Conservation (phyloP, 352 stramenopile genomes). For the Pythium phragmiticola region DNA sequence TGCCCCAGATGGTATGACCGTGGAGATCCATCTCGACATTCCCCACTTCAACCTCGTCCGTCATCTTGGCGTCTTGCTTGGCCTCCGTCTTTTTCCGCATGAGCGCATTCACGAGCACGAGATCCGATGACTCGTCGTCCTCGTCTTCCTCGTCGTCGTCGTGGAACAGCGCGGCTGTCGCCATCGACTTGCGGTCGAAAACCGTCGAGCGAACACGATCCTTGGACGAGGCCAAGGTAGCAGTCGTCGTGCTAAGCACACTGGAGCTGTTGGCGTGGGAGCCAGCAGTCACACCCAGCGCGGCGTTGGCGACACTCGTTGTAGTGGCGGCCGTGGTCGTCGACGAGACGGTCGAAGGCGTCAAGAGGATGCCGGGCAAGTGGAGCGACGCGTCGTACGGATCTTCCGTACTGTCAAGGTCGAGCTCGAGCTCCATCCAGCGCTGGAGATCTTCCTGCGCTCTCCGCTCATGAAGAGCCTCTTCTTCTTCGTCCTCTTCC, state of each 20-base stretch:
- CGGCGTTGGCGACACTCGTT: neutral
- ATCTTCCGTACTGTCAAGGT: constrained; percentile 25
- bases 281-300: constrained; percentile 6
- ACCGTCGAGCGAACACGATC: constrained; percentile 19
- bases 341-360: neutral
- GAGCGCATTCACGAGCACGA: constrained; percentile 23
- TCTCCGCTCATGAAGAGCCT: constrained; percentile 5
- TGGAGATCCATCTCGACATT: constrained; percentile 16
- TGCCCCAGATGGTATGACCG: constrained; percentile 69
- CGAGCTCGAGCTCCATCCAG: constrained; percentile 32
- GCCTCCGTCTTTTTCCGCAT: constrained; percentile 14
- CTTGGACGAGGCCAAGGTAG: neutral
- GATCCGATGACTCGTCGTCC: constrained; percentile 10
- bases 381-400: constrained; percentile 29
- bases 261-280: constrained; percentile 31
- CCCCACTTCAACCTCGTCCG: too few relatives aligned
- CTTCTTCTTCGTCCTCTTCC: constrained; percentile 3
- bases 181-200: constrained; percentile 6
- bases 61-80: neutral
- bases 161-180: constrained; percentile 24
- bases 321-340: neutral
- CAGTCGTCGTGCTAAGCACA: constrained; percentile 20
- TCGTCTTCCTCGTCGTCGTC: constrained; percentile 1
- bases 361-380: neutral
- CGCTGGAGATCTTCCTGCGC: constrained; percentile 27